Evolutionary conservation across 2,329 filamentous ascomycete species (phyloP).

Genomic region (Fusarium beomiforme): DNA sequence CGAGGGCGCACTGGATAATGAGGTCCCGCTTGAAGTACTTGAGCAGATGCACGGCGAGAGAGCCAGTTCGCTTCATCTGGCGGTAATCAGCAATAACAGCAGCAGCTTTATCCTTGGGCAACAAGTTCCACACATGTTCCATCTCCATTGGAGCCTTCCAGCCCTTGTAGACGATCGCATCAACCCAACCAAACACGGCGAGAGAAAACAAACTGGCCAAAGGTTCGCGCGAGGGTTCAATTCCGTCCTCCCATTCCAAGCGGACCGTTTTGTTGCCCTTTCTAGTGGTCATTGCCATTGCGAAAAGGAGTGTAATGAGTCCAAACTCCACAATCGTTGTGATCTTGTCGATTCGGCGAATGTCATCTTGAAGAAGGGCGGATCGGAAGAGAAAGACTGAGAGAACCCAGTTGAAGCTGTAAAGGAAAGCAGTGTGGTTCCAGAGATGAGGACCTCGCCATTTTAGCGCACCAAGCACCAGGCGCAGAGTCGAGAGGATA

Average conservation of each 20-base stretch:
- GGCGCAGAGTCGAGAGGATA: slow-evolving; percentile 75
- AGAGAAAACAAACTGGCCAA: slow-evolving; percentile 89
- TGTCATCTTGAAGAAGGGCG: slow-evolving; percentile 79
- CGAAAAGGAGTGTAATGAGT: slow-evolving; percentile 77
- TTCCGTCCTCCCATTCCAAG: slow-evolving; percentile 87
- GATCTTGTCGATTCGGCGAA: slow-evolving; percentile 65
- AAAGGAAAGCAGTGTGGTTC: slow-evolving; percentile 92
- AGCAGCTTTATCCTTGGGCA: slow-evolving; percentile 88
- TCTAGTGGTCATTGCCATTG: slow-evolving; percentile 81
- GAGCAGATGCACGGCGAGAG: slow-evolving; percentile 81
- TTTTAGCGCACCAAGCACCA: slow-evolving; percentile 72
- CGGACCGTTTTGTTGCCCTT: slow-evolving; percentile 92
- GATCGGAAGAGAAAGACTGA: slow-evolving; percentile 84
- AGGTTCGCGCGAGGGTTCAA: slow-evolving; percentile 88
- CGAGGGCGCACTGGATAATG: slow-evolving; percentile 81
- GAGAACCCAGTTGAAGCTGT: slow-evolving; percentile 84
- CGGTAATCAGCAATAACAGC: slow-evolving; percentile 84
- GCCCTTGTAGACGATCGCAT: slow-evolving; percentile 87
- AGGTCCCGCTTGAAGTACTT: slow-evolving; percentile 84
- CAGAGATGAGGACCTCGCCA: slow-evolving; percentile 79
- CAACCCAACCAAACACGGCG: slow-evolving; percentile 90
- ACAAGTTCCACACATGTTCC: slow-evolving; percentile 89
- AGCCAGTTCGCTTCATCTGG: slow-evolving; percentile 82
- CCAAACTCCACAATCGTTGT: slow-evolving; percentile 79
- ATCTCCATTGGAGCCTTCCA: slow-evolving; percentile 88